phyloP scores from a whole-genome alignment of 352 stramenopile species.

The Phytophthora citrophthora region DNA sequence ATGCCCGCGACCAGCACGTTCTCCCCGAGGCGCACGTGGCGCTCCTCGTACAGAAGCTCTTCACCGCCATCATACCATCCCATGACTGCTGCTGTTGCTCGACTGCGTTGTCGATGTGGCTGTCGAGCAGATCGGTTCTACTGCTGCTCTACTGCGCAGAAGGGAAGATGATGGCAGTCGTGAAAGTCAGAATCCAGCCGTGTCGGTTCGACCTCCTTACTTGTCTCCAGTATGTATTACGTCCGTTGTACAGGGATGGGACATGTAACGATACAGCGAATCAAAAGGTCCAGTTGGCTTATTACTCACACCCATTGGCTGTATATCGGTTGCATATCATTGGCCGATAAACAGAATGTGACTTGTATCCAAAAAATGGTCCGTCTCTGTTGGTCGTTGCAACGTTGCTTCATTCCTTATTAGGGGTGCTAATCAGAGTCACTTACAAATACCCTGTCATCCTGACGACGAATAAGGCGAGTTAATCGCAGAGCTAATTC shows the following conservation, averaged over 20 bases:
- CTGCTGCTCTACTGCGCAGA: conserved; percentile 14
- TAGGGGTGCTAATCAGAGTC: background rate
- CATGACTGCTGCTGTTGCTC: conserved; percentile 23
- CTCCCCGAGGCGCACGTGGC: conserved; percentile 60
- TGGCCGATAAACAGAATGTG: conserved; percentile 5
- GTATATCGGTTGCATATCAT: conserved; percentile 5
- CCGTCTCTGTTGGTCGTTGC: conserved; percentile 19
- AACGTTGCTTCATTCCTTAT: conserved; percentile 6
- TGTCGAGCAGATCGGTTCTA: conserved; percentile 4
- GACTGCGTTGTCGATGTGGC: background rate
- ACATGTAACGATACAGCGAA: conserved; percentile 20
- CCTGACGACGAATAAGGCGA: background rate
- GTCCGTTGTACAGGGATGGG: conserved; percentile 14
- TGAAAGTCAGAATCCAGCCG: conserved; percentile 30
- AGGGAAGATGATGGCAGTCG: conserved; percentile 21
- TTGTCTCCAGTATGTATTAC: conserved; percentile 29
- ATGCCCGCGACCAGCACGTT: conserved; percentile 65
- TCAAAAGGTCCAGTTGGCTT: conserved; percentile 1
- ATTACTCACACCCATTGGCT: conserved; percentile 10
- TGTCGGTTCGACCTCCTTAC: conserved; percentile 15
- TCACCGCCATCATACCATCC: conserved; percentile 41
- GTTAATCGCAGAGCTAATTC: conserved; percentile 10
- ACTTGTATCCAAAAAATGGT: conserved; percentile 7
- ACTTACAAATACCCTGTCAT: conserved; percentile 19
- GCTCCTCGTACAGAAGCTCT: conserved; percentile 65